phyloP scores from a whole-genome alignment of 139 green algal genomes.

The Coelastrella sp. region DNA sequence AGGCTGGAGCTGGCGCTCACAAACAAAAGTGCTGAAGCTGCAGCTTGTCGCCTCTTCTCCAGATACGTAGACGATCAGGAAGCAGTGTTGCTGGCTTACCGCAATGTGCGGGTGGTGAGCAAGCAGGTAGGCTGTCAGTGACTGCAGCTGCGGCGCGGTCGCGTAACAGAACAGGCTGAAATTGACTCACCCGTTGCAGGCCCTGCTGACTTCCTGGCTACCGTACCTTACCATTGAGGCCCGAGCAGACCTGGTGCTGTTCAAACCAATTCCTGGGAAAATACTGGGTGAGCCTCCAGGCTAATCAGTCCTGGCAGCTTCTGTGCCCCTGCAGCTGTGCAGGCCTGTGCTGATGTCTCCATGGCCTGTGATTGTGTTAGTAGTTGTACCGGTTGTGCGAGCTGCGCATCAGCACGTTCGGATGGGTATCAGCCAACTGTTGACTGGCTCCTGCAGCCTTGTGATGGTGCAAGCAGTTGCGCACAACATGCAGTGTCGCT shows the following conservation, averaged over 20 bases:
- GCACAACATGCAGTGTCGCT: neutral
- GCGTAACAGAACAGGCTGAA: no score
- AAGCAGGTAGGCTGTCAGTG: slow-evolving; percentile 9
- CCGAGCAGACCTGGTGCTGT: slow-evolving; percentile 6
- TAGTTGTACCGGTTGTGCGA: no score
- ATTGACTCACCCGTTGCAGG: slow-evolving; percentile 2
- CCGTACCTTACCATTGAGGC: slow-evolving; percentile 20
- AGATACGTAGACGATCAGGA: slow-evolving; percentile 25
- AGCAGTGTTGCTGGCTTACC: slow-evolving; percentile 22
- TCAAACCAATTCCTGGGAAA: slow-evolving; percentile 2
- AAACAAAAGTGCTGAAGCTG: neutral
- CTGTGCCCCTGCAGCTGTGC: no score
- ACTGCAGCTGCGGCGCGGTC: no score
- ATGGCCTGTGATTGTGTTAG: no score
- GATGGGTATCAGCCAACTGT: no score
- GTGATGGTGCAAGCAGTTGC: neutral
- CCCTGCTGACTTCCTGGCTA: neutral
- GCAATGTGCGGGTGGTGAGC: neutral
- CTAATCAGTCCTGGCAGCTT: no score
- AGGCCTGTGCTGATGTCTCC: no score
- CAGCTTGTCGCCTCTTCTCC: neutral
- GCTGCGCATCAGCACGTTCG: no score
- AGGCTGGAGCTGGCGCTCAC: neutral
- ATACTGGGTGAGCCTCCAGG: slow-evolving; percentile 9
- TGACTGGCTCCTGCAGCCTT: no score